These are phyloP conservation scores for Lachnellula cervina DNA, from an alignment of 2,329 filamentous ascomycete genomes.

Conservation along the genomic window DNA sequence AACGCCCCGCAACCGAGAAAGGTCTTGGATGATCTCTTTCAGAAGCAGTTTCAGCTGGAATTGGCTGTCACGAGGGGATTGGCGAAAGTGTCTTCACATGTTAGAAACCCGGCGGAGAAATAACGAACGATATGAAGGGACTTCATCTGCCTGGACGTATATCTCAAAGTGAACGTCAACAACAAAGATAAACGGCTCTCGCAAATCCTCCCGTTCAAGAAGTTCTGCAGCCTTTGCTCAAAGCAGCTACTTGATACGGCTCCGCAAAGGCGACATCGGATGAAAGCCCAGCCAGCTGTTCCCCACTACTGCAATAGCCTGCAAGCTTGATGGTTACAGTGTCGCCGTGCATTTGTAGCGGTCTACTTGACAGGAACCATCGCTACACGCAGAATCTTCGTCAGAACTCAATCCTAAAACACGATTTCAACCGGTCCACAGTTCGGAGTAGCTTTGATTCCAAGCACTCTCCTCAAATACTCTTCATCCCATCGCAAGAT, in stretches of 20 bases:
- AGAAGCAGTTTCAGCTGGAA: conserved; percentile 10
- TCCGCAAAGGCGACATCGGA: conserved; percentile 5
- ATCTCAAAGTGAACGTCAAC: not conserved
- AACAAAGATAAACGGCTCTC: not conserved
- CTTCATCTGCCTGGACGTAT: not conserved
- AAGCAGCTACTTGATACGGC: not conserved
- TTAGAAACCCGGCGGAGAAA: not conserved
- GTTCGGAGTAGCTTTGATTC: not conserved
- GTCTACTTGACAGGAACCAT: not conserved
- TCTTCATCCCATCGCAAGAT: not conserved
- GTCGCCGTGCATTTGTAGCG: not conserved
- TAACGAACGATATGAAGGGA: not conserved
- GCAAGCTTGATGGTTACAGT: not conserved
- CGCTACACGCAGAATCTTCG: not conserved
- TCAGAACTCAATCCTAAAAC: not conserved
- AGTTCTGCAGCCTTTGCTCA: not conserved
- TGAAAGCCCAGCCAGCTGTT: not conserved
- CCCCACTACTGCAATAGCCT: conserved; percentile 6
- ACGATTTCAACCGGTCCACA: not conserved
- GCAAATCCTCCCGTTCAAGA: not conserved
- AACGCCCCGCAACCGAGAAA: not conserved
- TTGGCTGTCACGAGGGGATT: conserved; percentile 13
- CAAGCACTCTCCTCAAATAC: not conserved
- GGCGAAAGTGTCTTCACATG: conserved; percentile 10
- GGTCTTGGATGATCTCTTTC: not conserved